Conservation (phyloP, 2,329 filamentous ascomycete species). For the Myriangium duriaei region DNA sequence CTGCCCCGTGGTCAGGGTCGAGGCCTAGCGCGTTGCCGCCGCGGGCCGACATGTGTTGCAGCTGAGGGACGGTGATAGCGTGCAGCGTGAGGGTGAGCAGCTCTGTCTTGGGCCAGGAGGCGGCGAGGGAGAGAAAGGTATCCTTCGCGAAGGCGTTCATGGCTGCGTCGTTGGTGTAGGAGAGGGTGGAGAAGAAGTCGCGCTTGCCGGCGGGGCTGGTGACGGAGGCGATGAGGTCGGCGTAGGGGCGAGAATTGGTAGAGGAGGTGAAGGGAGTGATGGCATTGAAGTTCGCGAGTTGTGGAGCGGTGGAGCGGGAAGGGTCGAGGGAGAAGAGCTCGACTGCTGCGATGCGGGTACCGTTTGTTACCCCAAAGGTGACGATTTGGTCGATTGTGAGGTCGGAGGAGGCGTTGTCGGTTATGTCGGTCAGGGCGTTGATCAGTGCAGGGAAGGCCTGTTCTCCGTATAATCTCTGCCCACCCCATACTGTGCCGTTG, state of each 20-base stretch:
- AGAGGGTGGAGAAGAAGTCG: not conserved
- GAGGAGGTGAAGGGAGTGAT: not conserved
- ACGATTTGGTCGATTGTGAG: not conserved
- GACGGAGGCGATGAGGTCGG: not conserved
- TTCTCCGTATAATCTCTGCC: not conserved
- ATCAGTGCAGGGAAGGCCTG: not conserved
- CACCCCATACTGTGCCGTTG: slow-evolving; percentile 1
- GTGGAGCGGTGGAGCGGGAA: not conserved
- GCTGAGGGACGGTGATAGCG: slow-evolving; percentile 1
- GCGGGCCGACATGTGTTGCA: slow-evolving; percentile 19
- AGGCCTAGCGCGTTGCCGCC: slow-evolving; percentile 27
- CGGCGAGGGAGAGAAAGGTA: not conserved
- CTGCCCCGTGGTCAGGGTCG: slow-evolving; percentile 6
- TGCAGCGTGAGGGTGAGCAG: slow-evolving; percentile 1
- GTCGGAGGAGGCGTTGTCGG: slow-evolving; percentile 1
- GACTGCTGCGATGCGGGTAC: slow-evolving; percentile 1
- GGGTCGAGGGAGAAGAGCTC: slow-evolving; percentile 2
- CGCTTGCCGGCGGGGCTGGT: not conserved
- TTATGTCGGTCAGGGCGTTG: slow-evolving; percentile 2
- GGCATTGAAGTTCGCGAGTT: not conserved
- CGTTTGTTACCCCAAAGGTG: not conserved
- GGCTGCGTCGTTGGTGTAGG: slow-evolving; percentile 89
- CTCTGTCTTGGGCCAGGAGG: no score
- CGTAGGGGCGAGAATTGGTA: not conserved
- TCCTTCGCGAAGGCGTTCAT: slow-evolving; percentile 93